Evolutionary conservation across 2,329 filamentous ascomycete genomes (phyloP).

Genomic region (Helotiales sp.): DNA sequence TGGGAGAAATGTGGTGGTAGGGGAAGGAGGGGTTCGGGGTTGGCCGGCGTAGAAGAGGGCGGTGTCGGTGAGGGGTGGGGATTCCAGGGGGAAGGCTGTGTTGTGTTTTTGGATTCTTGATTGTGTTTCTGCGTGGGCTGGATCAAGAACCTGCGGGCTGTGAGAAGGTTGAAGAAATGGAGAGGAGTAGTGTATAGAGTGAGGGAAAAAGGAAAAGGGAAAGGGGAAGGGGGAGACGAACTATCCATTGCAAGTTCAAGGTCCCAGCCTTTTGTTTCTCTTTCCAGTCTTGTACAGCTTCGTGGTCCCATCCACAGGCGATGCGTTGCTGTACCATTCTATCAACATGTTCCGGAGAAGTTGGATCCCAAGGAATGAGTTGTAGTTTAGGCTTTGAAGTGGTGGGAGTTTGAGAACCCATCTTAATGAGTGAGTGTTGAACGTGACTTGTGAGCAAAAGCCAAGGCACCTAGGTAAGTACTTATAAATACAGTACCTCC

Average conservation of each 20-base stretch:
- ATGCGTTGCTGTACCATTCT: slow-evolving; percentile 45
- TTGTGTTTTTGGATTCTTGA: slow-evolving; percentile 22
- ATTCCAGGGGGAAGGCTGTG: slow-evolving; percentile 20
- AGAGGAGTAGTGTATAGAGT: too few relatives aligned
- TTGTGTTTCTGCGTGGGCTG: slow-evolving; percentile 17
- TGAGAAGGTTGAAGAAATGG: too few relatives aligned
- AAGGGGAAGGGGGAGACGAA: slow-evolving; percentile 6
- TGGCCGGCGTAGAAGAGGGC: slow-evolving; percentile 21
- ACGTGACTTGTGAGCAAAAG: too few relatives aligned
- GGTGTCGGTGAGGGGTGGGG: slow-evolving; percentile 19
- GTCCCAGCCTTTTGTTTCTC: slow-evolving; percentile 18
- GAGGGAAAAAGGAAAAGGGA: too few relatives aligned
- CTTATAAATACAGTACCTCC: too few relatives aligned
- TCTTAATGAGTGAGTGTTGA: too few relatives aligned
- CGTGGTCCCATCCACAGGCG: slow-evolving; percentile 45
- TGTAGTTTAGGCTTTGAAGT: slow-evolving; percentile 28
- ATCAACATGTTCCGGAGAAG: slow-evolving; percentile 40
- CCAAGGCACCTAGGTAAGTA: too few relatives aligned
- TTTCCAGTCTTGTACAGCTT: slow-evolving; percentile 35
- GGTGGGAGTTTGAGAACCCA: too few relatives aligned
- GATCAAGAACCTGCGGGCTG: slow-evolving; percentile 20
- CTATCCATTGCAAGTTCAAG: slow-evolving; percentile 29
- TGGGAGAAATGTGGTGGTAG: slow-evolving; percentile 22
- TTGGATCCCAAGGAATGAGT: slow-evolving; percentile 47
- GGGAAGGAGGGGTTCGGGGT: slow-evolving; percentile 14